Evolutionary conservation across 2,329 filamentous ascomycete genomes (phyloP).

Genomic region (Claviceps lovelessii): DNA sequence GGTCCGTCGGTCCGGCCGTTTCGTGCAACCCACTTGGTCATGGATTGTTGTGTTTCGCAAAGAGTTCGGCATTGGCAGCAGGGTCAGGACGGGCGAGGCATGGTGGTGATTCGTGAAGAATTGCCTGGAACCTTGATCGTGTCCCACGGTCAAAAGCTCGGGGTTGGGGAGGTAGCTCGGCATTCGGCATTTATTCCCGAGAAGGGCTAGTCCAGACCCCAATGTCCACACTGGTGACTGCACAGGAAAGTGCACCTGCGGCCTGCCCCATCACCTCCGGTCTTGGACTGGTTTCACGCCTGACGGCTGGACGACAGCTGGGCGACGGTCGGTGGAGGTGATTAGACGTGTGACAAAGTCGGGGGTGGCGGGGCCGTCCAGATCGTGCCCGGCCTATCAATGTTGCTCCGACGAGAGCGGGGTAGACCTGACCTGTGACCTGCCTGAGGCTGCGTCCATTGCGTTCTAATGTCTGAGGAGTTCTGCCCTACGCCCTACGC

Average conservation of each 20-base stretch:
- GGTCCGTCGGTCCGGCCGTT: background rate
- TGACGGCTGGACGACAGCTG: background rate
- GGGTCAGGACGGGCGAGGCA: background rate
- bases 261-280: background rate
- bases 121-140: background rate
- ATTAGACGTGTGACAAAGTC: background rate
- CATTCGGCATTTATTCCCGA: conserved; percentile 6
- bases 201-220: background rate
- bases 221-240: too few species aligned
- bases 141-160: background rate
- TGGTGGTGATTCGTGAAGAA: too few species aligned
- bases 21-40: background rate
- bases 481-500: too few species aligned
- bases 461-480: too few species aligned
- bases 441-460: too few species aligned
- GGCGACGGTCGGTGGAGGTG: background rate
- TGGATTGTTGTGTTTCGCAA: conserved; percentile 1
- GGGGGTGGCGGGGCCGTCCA: background rate
- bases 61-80: conserved; percentile 4
- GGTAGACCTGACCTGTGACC: too few species aligned
- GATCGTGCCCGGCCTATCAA: too few species aligned
- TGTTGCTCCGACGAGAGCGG: background rate
- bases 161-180: conserved; percentile 6
- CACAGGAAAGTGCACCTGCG: background rate
- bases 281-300: background rate